A percentile compares a stretch with the other conserved stretches of the same genome.
Conservation (phyloP, 306 rosid species). For the Gillenia trifoliata region DNA sequence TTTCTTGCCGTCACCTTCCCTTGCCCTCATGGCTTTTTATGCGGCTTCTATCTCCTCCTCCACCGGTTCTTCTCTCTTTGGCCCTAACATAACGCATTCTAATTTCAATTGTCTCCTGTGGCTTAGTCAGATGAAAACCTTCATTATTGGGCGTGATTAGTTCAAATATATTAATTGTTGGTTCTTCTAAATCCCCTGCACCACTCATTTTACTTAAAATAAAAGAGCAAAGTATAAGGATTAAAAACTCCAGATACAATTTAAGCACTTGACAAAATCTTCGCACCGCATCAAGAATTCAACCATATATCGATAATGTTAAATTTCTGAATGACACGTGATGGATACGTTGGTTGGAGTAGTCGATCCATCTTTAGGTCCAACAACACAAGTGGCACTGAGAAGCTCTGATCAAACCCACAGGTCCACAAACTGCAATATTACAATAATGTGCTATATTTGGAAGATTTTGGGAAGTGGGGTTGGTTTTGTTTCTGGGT, state of each 20-base stretch:
- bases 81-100: neutral
- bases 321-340: neutral
- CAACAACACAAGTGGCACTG: neutral
- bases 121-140: no score
- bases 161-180: no score
- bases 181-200: no score
- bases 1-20: no score
- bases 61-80: neutral
- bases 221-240: no score
- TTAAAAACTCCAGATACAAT: no score
- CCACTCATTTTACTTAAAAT: no score
- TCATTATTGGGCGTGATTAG: no score
- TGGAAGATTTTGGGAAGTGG: conserved; percentile 5
- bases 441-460: neutral
- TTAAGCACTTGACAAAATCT: no score
- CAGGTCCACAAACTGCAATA: neutral
- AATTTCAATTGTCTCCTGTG: no score
- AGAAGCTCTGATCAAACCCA: neutral
- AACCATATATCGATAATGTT: neutral
- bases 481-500: neutral
- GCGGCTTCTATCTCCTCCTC: neutral
- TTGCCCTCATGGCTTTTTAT: no score
- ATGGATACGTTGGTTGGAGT: neutral
- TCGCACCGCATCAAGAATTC: neutral
- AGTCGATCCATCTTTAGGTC: neutral